Percentiles rank a stretch among this genome's conserved stretches.
phyloP scores from a whole-genome alignment of 345 rosid species.

The Salix caprea region DNA sequence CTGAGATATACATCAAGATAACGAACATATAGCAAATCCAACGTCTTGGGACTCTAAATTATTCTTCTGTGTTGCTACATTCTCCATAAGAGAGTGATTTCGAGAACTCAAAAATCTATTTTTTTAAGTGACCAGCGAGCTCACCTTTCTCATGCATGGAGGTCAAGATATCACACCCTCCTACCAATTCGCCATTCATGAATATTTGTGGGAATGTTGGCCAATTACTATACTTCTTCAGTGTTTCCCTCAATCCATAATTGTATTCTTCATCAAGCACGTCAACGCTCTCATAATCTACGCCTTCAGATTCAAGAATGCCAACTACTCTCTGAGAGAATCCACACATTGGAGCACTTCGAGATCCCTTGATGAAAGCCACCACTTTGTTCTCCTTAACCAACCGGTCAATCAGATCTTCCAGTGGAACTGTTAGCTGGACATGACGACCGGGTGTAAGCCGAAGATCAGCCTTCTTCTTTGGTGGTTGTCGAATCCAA shows the following conservation, averaged over 20 bases:
- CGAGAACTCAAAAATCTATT: slow-evolving; percentile 9
- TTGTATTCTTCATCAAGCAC: slow-evolving; percentile 89
- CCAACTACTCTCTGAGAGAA: slow-evolving; percentile 82
- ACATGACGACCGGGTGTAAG: slow-evolving; percentile 89
- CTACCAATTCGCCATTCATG: slow-evolving; percentile 72
- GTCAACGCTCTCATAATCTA: slow-evolving; percentile 76
- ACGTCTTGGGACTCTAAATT: no score
- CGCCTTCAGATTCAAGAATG: slow-evolving; percentile 76
- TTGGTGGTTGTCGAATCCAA: slow-evolving; percentile 56
- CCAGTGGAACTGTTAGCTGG: slow-evolving; percentile 65
- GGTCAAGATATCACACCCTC: slow-evolving; percentile 80
- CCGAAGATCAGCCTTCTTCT: slow-evolving; percentile 75
- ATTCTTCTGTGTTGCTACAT: not conserved
- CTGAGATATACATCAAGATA: not conserved
- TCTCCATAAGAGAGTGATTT: not conserved
- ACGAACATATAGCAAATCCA: no score
- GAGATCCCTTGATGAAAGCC: slow-evolving; percentile 86
- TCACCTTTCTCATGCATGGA: slow-evolving; percentile 82
- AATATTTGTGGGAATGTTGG: slow-evolving; percentile 87
- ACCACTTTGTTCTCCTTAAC: slow-evolving; percentile 90
- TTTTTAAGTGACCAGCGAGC: slow-evolving; percentile 50
- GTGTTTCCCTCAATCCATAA: slow-evolving; percentile 66
- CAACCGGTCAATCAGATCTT: slow-evolving; percentile 58
- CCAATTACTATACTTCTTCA: slow-evolving; percentile 89
- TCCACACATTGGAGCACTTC: slow-evolving; percentile 86